phyloP scores from a whole-genome alignment of 768 basidiomycete species.

The Chlorophyllum brunneum region DNA sequence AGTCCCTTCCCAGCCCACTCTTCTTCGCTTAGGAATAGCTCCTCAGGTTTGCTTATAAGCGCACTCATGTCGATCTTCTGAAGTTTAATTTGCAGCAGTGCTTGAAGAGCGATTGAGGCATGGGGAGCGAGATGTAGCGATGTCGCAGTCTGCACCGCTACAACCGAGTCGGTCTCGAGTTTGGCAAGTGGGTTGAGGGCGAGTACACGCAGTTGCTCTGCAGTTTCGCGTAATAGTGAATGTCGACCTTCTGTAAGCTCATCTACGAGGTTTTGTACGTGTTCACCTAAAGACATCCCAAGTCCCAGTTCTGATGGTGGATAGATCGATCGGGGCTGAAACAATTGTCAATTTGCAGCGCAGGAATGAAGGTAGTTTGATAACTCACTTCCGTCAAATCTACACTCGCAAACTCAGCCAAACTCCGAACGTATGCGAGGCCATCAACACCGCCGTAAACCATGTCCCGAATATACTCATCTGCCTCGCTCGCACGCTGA shows the following conservation, averaged over 20 bases:
- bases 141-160: slow-evolving; percentile 32
- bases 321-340: slow-evolving; percentile 3
- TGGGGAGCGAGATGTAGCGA: slow-evolving; percentile 41
- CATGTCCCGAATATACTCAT: slow-evolving; percentile 66
- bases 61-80: slow-evolving; percentile 54
- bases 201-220: slow-evolving; percentile 24
- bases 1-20: slow-evolving; percentile 47
- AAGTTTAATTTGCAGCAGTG: slow-evolving; percentile 36
- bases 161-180: slow-evolving; percentile 13
- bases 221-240: slow-evolving; percentile 39
- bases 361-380: slow-evolving; percentile 3
- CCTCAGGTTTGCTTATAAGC: slow-evolving; percentile 42
- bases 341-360: neutral
- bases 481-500: slow-evolving; percentile 47
- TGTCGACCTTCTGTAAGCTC: slow-evolving; percentile 46
- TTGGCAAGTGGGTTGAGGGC: slow-evolving; percentile 3
- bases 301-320: slow-evolving; percentile 18
- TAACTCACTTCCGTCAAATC: slow-evolving; percentile 24
- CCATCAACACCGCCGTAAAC: slow-evolving; percentile 81
- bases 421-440: slow-evolving; percentile 68
- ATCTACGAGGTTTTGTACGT: slow-evolving; percentile 44
- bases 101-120: slow-evolving; percentile 35
- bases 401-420: slow-evolving; percentile 67
- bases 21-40: slow-evolving; percentile 46
- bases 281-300: slow-evolving; percentile 36